A percentile compares a stretch with the other conserved stretches of the same genome.
Conservation (phyloP, 345 rosid genomes). For the Lagerstroemia speciosa region DNA sequence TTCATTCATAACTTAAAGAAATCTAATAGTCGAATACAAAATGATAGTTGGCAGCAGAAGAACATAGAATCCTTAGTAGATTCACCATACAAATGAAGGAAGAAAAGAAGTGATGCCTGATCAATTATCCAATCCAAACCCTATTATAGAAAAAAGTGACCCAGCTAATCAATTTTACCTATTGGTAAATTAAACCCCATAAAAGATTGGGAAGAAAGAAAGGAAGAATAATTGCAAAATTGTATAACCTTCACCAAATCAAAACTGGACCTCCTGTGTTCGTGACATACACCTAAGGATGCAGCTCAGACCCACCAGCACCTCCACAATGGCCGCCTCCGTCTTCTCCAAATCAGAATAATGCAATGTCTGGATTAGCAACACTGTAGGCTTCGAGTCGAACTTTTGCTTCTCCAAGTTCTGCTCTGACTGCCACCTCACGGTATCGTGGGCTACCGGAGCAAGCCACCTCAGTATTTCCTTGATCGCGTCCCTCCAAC, state of each 20-base stretch:
- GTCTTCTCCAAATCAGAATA: conserved; percentile 46
- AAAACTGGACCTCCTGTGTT: background rate
- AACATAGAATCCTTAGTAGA: too few species aligned
- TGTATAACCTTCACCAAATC: background rate
- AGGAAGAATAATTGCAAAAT: too few species aligned
- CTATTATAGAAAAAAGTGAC: too few species aligned
- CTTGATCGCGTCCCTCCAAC: conserved; percentile 38
- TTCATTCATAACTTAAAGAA: too few species aligned
- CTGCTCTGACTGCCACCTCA: conserved; percentile 48
- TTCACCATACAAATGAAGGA: too few species aligned
- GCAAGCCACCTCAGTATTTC: conserved; percentile 36
- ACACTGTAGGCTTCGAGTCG: conserved; percentile 28
- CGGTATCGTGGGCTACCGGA: conserved; percentile 41
- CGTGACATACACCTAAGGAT: conserved; percentile 16
- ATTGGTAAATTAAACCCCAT: background rate
- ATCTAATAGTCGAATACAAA: too few species aligned
- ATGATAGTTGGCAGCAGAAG: too few species aligned
- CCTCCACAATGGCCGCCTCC: conserved; percentile 45
- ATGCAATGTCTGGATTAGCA: conserved; percentile 41
- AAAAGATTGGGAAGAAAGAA: too few species aligned
- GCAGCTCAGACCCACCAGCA: conserved; percentile 47
- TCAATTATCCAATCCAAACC: too few species aligned
- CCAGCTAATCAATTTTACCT: background rate
- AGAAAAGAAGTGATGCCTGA: background rate
- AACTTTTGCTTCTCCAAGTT: conserved; percentile 34